Evolutionary conservation across 192 early-diverging fungal species (phyloP).

Genomic region (Mortierella alpina): DNA sequence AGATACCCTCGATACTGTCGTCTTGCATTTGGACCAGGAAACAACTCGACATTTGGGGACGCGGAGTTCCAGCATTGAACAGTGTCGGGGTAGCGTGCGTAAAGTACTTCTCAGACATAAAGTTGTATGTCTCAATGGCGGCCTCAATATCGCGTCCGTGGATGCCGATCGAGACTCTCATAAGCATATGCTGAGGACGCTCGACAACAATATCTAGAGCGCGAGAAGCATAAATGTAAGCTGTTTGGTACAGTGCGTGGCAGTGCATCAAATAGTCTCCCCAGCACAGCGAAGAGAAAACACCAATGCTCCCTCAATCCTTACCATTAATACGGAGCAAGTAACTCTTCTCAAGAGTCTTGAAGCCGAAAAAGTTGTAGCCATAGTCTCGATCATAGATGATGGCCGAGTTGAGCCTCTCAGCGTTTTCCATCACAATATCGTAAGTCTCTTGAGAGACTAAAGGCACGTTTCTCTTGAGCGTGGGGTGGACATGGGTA

Average conservation of each 20-base stretch:
- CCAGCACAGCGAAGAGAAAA: not conserved
- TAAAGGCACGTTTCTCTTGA: slow-evolving; percentile 83
- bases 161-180: slow-evolving; percentile 98
- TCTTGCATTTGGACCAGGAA: slow-evolving; percentile 95
- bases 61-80: slow-evolving; percentile 98
- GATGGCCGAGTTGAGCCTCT: slow-evolving; percentile 86
- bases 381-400: slow-evolving; percentile 95
- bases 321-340: slow-evolving; percentile 84
- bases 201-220: slow-evolving; percentile 73
- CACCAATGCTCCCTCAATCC: not conserved
- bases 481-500: slow-evolving; percentile 88
- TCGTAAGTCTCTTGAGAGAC: slow-evolving; percentile 81
- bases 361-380: slow-evolving; percentile 99
- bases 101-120: slow-evolving; percentile 94
- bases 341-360: slow-evolving; percentile 95
- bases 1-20: slow-evolving; percentile 97
- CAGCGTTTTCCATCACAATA: slow-evolving; percentile 73
- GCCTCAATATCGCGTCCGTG: slow-evolving; percentile 89
- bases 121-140: slow-evolving; percentile 91
- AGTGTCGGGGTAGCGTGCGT: slow-evolving; percentile 96
- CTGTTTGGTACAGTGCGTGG: not conserved
- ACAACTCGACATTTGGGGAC: slow-evolving; percentile 93
- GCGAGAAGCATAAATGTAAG: not conserved
- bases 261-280: not conserved
- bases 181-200: slow-evolving; percentile 96